These are phyloP conservation scores for Triticum dicoccoides DNA, from an alignment of 176 grass and related monocot species.

Conservation along the genomic window DNA sequence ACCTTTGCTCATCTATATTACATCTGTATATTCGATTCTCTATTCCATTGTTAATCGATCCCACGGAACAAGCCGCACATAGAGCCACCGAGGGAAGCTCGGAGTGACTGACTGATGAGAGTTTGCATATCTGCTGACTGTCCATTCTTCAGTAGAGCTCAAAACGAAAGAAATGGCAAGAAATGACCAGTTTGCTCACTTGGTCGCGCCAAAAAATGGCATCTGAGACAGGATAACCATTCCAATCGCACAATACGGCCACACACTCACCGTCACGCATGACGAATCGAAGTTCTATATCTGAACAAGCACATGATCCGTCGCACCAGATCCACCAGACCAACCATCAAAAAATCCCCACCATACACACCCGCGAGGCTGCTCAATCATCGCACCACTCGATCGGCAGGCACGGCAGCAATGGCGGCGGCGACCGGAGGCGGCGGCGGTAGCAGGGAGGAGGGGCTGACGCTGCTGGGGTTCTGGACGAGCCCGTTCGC, in stretches of 20 bases:
- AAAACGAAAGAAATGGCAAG: too few relatives aligned
- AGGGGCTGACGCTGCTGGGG: background rate
- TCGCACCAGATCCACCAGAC: background rate
- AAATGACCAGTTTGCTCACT: background rate
- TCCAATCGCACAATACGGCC: background rate
- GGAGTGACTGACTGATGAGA: too few relatives aligned
- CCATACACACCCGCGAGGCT: too few relatives aligned
- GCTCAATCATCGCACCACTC: background rate
- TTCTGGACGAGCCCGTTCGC: conserved; percentile 16
- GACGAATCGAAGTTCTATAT: background rate
- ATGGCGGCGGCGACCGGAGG: background rate
- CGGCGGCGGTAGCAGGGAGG: background rate
- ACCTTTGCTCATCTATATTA: too few relatives aligned
- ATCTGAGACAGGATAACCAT: background rate
- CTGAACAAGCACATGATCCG: background rate
- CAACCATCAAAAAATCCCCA: background rate
- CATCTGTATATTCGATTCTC: too few relatives aligned
- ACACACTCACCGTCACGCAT: background rate
- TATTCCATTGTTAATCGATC: too few relatives aligned
- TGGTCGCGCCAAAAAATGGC: background rate
- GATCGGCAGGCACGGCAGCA: background rate
- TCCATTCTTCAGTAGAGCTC: too few relatives aligned
- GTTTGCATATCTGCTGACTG: too few relatives aligned
- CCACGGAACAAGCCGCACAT: too few relatives aligned
- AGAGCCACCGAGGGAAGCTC: too few relatives aligned